Base-by-base conservation (phyloP, 495 filamentous ascomycete species). In the Apiosordaria backusii region DNA sequence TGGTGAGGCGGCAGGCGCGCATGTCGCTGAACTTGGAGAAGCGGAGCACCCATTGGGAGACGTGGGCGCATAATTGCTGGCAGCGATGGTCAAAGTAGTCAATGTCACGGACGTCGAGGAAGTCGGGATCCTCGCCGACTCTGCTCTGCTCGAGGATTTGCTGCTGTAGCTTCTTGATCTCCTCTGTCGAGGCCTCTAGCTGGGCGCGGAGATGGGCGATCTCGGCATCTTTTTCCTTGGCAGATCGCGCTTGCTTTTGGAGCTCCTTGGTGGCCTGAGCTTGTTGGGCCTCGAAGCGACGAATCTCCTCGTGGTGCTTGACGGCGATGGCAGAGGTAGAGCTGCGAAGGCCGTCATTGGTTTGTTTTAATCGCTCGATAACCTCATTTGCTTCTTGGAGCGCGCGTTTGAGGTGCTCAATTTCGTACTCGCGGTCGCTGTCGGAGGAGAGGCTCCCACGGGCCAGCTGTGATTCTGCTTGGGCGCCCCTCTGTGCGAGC, bases 11-110 rank as follows among this genome's bases (percentile, higher is more conserved):
- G 77, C 93, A 97, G 57, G 89, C 88, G 70, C 88, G 86, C 76
- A 90, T 91, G 75, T 97, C 92, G 63, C 93, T 97, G 80, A 94
- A 91, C 72, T 96, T 97, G 64, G 92, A 97, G 81, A 98, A 99
- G 72, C 93, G 91, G 66, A 96, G 81, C 35, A 97, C 91, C 92
- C 93, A 99, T 79, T 94, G 90, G 72, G 96, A 93, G 18, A 97
- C 92, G 70, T 96, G 92, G 70, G 91, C 89, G 74, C 92, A 98
- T 18, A 99, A 86, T 74, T 93, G 87, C 72, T 97, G 91, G 77
- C 94, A 97, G n/a, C 92, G 91, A 72, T 86, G 87, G 69, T 95
- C 91, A 72, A 99, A 98, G 80, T 97, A 93, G 74, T 97, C 92
- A 69, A 96, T 91, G 73, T 97, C 95, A 70, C 88, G 86, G 59